Evolutionary conservation across 768 basidiomycete species (phyloP).

Genomic region (Cystobasidium ongulense): DNA sequence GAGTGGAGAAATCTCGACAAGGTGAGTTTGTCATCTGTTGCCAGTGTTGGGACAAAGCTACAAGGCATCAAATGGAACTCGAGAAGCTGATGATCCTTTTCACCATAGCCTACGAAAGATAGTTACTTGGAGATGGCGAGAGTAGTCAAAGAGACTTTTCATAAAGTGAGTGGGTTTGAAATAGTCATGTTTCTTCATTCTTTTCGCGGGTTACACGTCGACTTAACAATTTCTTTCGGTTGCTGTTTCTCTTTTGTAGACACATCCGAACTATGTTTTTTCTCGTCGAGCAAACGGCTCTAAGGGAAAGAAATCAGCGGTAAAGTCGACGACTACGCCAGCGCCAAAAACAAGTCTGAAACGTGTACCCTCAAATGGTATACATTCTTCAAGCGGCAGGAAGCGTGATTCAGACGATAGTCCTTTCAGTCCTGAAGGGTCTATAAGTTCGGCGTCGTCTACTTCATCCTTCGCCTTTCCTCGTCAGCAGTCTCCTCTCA

Average conservation of each 20-base stretch:
- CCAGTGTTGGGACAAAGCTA: background rate
- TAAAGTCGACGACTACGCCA: background rate
- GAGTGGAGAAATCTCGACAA: conserved; percentile 10
- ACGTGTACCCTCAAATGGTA: background rate
- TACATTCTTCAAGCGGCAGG: background rate
- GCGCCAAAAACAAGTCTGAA: background rate
- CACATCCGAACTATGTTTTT: conserved; percentile 18
- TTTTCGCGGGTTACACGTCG: background rate
- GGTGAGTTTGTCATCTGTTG: background rate
- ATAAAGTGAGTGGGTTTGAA: background rate
- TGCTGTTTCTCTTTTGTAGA: background rate
- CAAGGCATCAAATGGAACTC: too few species aligned
- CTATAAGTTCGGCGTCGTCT: background rate
- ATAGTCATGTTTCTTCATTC: background rate
- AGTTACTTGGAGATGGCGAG: background rate
- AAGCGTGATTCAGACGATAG: background rate
- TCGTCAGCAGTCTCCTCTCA: background rate
- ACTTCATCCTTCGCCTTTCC: background rate
- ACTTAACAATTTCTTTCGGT: background rate
- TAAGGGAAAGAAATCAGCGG: background rate
- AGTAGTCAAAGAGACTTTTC: conserved; percentile 22
- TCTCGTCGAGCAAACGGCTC: conserved; percentile 17
- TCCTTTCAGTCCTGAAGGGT: background rate
- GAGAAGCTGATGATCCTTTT: too few species aligned
- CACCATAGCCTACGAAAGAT: conserved; percentile 5